A percentile compares a stretch with the other conserved stretches of the same genome.
Evolutionary conservation across 768 basidiomycete genomes (phyloP).

Genomic region (Chalciporus piperatus): DNA sequence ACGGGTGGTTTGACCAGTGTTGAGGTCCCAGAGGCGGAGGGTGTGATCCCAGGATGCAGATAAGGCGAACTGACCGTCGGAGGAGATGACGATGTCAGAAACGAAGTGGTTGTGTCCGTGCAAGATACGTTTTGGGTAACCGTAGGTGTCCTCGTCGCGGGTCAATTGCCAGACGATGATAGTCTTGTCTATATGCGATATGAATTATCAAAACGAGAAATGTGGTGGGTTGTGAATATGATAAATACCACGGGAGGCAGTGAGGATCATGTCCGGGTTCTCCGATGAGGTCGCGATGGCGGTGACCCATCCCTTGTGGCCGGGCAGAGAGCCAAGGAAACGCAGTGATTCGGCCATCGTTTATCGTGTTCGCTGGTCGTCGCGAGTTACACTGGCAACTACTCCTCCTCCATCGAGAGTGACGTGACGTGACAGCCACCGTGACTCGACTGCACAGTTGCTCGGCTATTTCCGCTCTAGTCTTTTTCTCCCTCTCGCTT

Average conservation of each 20-base stretch:
- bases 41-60: slow-evolving; percentile 99
- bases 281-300: slow-evolving; percentile 98
- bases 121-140: slow-evolving; percentile 95
- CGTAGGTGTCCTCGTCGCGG: slow-evolving; percentile 86
- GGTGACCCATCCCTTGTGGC: slow-evolving; percentile 97
- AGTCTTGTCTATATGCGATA: slow-evolving; percentile 93
- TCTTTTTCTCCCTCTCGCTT: neutral
- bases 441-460: slow-evolving; percentile 62
- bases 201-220: slow-evolving; percentile 19
- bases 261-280: slow-evolving; percentile 99
- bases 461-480: slow-evolving; percentile 31
- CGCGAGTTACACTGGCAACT: slow-evolving; percentile 16
- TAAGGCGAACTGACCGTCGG: slow-evolving; percentile 98
- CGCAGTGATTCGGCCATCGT: slow-evolving; percentile 82
- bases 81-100: slow-evolving; percentile 97
- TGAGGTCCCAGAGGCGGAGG: slow-evolving; percentile 98
- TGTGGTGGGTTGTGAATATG: slow-evolving; percentile 1
- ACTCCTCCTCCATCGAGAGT: slow-evolving; percentile 26
- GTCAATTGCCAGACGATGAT: slow-evolving; percentile 99
- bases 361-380: slow-evolving; percentile 23
- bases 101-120: slow-evolving; percentile 99
- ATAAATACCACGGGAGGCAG: slow-evolving; percentile 87
- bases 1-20: slow-evolving; percentile 94
- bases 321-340: slow-evolving; percentile 87
- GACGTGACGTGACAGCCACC: slow-evolving; percentile 57